Evolutionary conservation across 306 rosid genomes (phyloP), one percentile per base, ranked within the genome.

Genomic region (Purshia tridentata): DNA sequence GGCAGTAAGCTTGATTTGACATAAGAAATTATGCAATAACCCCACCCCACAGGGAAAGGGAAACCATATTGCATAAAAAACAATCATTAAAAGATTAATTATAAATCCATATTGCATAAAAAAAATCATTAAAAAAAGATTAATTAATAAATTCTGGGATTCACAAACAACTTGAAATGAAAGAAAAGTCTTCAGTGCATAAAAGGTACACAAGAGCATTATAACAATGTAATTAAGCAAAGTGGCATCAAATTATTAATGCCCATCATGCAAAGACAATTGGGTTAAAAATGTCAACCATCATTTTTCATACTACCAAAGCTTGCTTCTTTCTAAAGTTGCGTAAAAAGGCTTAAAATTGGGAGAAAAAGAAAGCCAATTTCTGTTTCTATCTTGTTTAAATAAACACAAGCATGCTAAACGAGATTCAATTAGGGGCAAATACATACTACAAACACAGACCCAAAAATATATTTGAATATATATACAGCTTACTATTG

Each of bases 161-260:
- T n/a, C 8, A 37, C 62, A 69, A 53, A 52, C 49, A 69, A 6
- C 47, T 6, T 29, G 3, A 67, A 58, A 67, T 48, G 46, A 67
- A 67, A 2, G 22, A 12, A 48, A 68, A 35, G 6, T 62, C 67
- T 15, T 4, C 1, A 62, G 48, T 15, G 12, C 23, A 49, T 6
- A 3, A 29, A 29, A 4, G 8, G 53, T 8, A 39, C 7, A 15
- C 29, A 44, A 4, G 22, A 62, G 40, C 47, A 39, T 39, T 4
- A 4, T 6, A 57, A 42, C 56, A 72, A 56, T 49, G 22, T 39
- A n/a, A 13, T 4, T 16, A 46, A 39, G 67, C 67, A 8, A 37
- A 40, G 48, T 1, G 23, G 14, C 67, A 23, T 16, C 59, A 68
- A 68, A 37, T 39, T 37, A 56, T 39, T 37, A 37, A 69, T 51